A percentile compares a stretch with the other conserved stretches of the same genome.
phyloP scores from a whole-genome alignment of 208 protist genomes.

The Leishmania tropica region DNA sequence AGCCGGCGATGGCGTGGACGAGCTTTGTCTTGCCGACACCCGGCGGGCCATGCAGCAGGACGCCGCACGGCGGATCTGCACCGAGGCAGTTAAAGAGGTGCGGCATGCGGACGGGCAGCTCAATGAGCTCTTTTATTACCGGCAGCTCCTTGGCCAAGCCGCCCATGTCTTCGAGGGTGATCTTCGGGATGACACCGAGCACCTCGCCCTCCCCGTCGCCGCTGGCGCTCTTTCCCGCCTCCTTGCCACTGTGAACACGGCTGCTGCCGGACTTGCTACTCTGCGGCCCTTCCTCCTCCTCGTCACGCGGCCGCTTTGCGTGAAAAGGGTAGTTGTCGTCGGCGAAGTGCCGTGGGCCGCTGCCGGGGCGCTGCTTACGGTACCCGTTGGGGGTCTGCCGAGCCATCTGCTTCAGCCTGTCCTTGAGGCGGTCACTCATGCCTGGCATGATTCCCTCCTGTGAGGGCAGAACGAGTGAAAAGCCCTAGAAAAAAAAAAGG shows the following conservation, averaged over 20 bases:
- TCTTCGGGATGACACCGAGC: constrained; percentile 82
- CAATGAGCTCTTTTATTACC: constrained; percentile 96
- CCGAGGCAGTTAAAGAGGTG: constrained; percentile 96
- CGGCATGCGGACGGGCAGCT: constrained; percentile 94
- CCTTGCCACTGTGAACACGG: constrained; percentile 5
- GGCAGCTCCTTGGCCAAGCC: constrained; percentile 90
- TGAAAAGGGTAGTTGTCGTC: constrained; percentile 28
- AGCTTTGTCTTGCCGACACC: constrained; percentile 97
- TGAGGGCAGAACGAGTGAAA: not conserved
- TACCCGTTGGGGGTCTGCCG: constrained; percentile 52
- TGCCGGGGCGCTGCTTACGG: constrained; percentile 29
- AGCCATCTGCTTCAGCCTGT: constrained; percentile 55
- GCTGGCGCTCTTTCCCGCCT: constrained; percentile 15
- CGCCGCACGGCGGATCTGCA: constrained; percentile 94
- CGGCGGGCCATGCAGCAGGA: constrained; percentile 97
- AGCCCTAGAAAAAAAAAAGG: not conserved
- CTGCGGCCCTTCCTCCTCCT: constrained; percentile 3
- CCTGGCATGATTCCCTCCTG: constrained; percentile 31
- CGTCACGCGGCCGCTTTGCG: constrained; percentile 36
- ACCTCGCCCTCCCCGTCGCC: constrained; percentile 27
- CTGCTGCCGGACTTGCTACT: constrained; percentile 2
- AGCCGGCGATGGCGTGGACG: constrained; percentile 95
- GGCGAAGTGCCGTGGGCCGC: constrained; percentile 24
- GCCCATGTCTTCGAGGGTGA: constrained; percentile 92
- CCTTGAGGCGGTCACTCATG: constrained; percentile 64